A percentile compares a stretch with the other conserved stretches of the same genome.
Conservation (phyloP, 768 basidiomycete genomes). For the Trichaptum fuscoviolaceum region DNA sequence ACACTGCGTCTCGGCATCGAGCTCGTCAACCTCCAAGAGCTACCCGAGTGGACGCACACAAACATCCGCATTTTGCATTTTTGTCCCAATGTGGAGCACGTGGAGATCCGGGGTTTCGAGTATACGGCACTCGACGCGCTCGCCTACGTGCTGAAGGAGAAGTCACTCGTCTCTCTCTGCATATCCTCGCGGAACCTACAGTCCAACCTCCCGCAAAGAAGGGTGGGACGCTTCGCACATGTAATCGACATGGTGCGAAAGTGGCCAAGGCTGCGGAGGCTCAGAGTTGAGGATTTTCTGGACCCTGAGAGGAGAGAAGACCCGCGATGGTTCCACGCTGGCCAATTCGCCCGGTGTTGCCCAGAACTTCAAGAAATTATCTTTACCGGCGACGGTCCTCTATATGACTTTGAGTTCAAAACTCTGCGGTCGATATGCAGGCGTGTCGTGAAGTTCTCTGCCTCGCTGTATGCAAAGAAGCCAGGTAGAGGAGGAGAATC, state of each 20-base stretch:
- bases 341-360: neutral
- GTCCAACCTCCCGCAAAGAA: neutral
- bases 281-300: neutral
- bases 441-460: too few species aligned
- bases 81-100: neutral
- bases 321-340: too few species aligned
- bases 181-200: too few species aligned
- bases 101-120: neutral
- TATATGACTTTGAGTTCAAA: too few species aligned
- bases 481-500: too few species aligned
- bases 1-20: neutral
- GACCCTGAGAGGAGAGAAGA: neutral
- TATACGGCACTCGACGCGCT: neutral
- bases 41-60: neutral
- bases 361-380: neutral
- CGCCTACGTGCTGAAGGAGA: neutral
- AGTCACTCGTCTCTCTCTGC: neutral
- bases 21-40: neutral
- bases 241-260: neutral
- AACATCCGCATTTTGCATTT: neutral
- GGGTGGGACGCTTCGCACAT: neutral
- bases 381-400: too few species aligned
- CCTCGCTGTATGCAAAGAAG: too few species aligned
- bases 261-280: neutral
- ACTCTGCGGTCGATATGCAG: too few species aligned